Evolutionary conservation across 2,329 filamentous ascomycete genomes (phyloP).

Genomic region (Dothideomycetes sp.): DNA sequence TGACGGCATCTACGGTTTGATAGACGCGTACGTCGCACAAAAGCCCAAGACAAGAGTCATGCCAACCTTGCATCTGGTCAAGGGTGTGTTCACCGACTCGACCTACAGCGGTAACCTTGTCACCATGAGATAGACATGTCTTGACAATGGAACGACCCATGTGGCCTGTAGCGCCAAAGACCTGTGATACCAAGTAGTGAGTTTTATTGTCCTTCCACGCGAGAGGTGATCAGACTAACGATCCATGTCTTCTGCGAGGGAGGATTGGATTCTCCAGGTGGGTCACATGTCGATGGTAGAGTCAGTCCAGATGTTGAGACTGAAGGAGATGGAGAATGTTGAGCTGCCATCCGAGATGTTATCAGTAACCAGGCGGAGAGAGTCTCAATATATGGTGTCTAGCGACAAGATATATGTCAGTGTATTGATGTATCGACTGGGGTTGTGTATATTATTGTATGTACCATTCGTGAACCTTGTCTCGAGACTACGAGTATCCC

Average conservation of each 20-base stretch:
- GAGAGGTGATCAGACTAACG: conserved; percentile 55
- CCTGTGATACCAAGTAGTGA: conserved; percentile 45
- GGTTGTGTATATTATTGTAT: no score
- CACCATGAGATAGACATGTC: conserved; percentile 66
- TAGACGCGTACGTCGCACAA: conserved; percentile 83
- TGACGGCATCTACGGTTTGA: conserved; percentile 63
- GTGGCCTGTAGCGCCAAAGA: conserved; percentile 95
- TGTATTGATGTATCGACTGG: no score
- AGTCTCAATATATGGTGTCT: no score
- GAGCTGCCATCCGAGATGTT: conserved; percentile 1
- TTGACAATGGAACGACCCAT: conserved; percentile 89
- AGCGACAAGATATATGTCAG: no score
- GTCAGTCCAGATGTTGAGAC: conserved; percentile 35
- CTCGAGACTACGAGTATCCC: no score
- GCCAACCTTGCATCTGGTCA: conserved; percentile 62
- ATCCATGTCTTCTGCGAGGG: conserved; percentile 79
- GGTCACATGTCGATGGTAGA: conserved; percentile 78
- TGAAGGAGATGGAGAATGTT: conserved; percentile 11
- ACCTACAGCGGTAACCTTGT: conserved; percentile 79
- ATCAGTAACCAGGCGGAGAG: background rate
- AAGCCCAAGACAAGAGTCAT: conserved; percentile 65
- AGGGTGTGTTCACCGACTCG: conserved; percentile 67
- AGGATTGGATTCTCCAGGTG: conserved; percentile 61
- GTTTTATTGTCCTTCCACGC: no score
- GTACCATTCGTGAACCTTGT: no score